Base-by-base conservation (phyloP, 306 rosid species). In the Rubus parviflorus region DNA sequence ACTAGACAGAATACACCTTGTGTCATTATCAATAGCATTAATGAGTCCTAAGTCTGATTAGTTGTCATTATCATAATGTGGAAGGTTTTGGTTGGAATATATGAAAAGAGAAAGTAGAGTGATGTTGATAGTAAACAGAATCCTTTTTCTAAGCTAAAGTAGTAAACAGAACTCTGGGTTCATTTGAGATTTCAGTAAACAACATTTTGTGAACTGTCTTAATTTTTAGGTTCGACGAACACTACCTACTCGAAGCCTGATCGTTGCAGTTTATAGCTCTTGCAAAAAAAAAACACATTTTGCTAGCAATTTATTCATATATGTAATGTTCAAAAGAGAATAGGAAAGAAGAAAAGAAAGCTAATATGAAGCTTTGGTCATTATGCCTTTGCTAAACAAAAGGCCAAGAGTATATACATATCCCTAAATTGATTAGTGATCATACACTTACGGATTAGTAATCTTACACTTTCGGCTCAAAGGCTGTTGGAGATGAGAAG, bases 11-110 rank as follows among this genome's bases (percentile, higher is more conserved):
- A 48, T 15, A 61, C 12, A 19, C 43, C 9, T 7, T 38, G 17
- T 17, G 23, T 8, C 48, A 30, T 70, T 46, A 40, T 49, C 23
- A 15, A 23, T 41, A 13, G 38, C 14, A 13, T 43, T 49, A 20
- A 19, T 66, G 54, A 64, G 7, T 4, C 22, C 17, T 7, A 7
- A 67, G 23, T 43, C 30, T 68, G 11, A 41, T 45, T 30, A 1
- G 47, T 62, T 20, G 14, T 38, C 20, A 11, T 62, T 58, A 42
- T 48, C 74, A 64, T 25, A 42, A 30, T 8, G 48, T 73, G 75
- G 48, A 68, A 42, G 48, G 68, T 54, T 23, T 76, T 16, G 46
- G 64, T 76, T 70, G 77, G 53, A 76, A 71, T 43, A 10, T 53
- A 81, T n/a, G 56, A 35, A 10, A 42, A 4, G 12, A 40, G 65